phyloP scores from a whole-genome alignment of 2,329 filamentous ascomycete species.

The Proliferodiscus dingleyae region DNA sequence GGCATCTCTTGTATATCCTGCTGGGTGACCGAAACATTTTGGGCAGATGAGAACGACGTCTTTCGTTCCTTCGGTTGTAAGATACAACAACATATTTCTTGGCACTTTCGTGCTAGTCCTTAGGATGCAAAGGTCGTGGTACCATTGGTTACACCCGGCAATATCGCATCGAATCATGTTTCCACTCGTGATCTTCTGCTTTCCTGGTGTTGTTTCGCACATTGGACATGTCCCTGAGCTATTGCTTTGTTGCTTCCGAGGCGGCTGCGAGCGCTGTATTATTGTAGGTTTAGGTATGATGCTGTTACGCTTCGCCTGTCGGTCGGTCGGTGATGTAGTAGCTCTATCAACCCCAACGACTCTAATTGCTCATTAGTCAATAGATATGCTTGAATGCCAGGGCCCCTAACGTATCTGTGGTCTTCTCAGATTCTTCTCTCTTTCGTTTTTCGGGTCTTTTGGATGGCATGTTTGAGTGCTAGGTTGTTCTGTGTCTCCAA shows the following conservation, averaged over 20 bases:
- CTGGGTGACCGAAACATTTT: too few relatives aligned
- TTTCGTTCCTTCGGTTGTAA: too few relatives aligned
- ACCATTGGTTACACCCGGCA: neutral
- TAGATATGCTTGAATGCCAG: neutral
- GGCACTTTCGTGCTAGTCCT: neutral
- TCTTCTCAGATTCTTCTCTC: conserved; percentile 1
- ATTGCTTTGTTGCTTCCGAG: neutral
- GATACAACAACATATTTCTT: too few relatives aligned
- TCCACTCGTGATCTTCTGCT: neutral
- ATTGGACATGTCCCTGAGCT: neutral
- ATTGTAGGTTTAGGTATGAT: too few relatives aligned
- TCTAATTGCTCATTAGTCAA: neutral
- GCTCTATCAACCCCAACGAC: neutral
- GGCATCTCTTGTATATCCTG: too few relatives aligned
- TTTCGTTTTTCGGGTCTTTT: conserved; percentile 1
- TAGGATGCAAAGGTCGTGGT: neutral
- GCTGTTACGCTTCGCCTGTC: too few relatives aligned
- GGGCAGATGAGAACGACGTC: too few relatives aligned
- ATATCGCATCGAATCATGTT: neutral
- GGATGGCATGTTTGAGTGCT: neutral
- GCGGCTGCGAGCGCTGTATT: too few relatives aligned
- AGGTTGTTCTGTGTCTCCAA: too few relatives aligned
- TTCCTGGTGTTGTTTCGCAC: neutral
- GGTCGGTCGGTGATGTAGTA: too few relatives aligned
- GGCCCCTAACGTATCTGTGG: neutral